Percentiles rank a stretch among this genome's conserved stretches.
Conservation (phyloP, 352 stramenopile species). For the Pythium periplocum region DNA sequence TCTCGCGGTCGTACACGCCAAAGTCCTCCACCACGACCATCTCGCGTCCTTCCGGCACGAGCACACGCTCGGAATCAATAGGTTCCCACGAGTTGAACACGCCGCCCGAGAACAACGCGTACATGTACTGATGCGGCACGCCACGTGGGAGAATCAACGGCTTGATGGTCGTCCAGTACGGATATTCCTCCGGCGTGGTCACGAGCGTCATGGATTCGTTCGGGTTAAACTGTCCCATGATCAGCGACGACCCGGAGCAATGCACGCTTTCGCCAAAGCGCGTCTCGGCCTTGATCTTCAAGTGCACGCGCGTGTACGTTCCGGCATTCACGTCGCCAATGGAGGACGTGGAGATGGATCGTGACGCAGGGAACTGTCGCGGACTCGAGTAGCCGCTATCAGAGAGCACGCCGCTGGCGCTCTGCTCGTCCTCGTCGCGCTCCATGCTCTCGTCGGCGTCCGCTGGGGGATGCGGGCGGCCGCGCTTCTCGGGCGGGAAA, state of each 20-base stretch:
- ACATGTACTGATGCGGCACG: constrained; percentile 88
- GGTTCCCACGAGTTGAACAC: constrained; percentile 82
- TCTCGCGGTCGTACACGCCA: constrained; percentile 56
- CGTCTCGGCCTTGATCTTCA: constrained; percentile 61
- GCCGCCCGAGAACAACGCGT: constrained; percentile 83
- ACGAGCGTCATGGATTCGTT: constrained; percentile 91
- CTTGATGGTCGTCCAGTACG: constrained; percentile 92
- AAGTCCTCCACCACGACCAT: constrained; percentile 80
- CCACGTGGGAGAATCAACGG: constrained; percentile 90
- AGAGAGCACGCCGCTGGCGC: neutral
- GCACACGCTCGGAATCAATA: constrained; percentile 59
- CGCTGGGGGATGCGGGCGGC: constrained; percentile 4
- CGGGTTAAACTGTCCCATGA: constrained; percentile 86
- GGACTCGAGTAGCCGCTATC: neutral
- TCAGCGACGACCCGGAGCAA: constrained; percentile 74
- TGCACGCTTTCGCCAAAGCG: constrained; percentile 75
- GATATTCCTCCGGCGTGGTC: constrained; percentile 95
- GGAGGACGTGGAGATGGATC: constrained; percentile 3
- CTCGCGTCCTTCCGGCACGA: constrained; percentile 74
- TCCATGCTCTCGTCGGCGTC: constrained; percentile 4
- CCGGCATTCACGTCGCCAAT: constrained; percentile 72
- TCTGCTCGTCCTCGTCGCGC: constrained; percentile 16
- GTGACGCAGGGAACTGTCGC: neutral
- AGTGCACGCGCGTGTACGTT: constrained; percentile 77
- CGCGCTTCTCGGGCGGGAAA: constrained; percentile 44